A percentile compares a stretch with the other conserved stretches of the same genome.
Evolutionary conservation across 2,329 filamentous ascomycete genomes (phyloP).

Genomic region (Cytospora leucostoma): DNA sequence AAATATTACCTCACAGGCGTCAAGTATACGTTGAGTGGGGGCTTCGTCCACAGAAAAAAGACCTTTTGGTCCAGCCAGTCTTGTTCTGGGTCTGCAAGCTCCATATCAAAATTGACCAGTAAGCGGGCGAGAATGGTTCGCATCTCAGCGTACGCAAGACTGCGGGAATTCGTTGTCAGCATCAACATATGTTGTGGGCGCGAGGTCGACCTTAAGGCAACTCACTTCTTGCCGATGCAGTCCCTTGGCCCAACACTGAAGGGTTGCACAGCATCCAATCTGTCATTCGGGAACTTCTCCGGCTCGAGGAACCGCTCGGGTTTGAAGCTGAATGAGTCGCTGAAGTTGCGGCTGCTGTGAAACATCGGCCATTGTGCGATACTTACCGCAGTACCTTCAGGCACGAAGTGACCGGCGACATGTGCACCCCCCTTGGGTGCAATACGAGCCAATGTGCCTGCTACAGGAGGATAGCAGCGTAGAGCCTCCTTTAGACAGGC

Average conservation of each 20-base stretch:
- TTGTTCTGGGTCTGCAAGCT: slow-evolving; percentile 40
- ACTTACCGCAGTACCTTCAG: slow-evolving; percentile 41
- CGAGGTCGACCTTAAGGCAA: background rate
- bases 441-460: slow-evolving; percentile 35
- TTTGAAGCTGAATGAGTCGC: slow-evolving; percentile 45
- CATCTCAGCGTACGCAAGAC: slow-evolving; percentile 53
- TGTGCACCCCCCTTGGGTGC: slow-evolving; percentile 38
- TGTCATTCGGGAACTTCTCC: slow-evolving; percentile 44
- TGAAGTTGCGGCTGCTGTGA: slow-evolving; percentile 47
- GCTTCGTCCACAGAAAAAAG: slow-evolving; percentile 46
- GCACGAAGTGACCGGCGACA: slow-evolving; percentile 37
- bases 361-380: slow-evolving; percentile 49
- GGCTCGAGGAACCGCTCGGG: slow-evolving; percentile 52
- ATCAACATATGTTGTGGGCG: background rate
- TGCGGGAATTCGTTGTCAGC: slow-evolving; percentile 28
- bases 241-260: slow-evolving; percentile 52
- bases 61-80: slow-evolving; percentile 44
- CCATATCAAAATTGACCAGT: slow-evolving; percentile 52
- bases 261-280: slow-evolving; percentile 46
- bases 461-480: slow-evolving; percentile 39
- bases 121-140: slow-evolving; percentile 49
- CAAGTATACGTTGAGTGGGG: slow-evolving; percentile 39
- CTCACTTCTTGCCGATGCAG: slow-evolving; percentile 53
- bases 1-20: slow-evolving; percentile 34
- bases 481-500: slow-evolving; percentile 41